A percentile compares a stretch with the other conserved stretches of the same genome.
These are phyloP conservation scores for Alternaria novae-zelandiae DNA, from an alignment of 2,329 filamentous ascomycete species.

Conservation along the genomic window DNA sequence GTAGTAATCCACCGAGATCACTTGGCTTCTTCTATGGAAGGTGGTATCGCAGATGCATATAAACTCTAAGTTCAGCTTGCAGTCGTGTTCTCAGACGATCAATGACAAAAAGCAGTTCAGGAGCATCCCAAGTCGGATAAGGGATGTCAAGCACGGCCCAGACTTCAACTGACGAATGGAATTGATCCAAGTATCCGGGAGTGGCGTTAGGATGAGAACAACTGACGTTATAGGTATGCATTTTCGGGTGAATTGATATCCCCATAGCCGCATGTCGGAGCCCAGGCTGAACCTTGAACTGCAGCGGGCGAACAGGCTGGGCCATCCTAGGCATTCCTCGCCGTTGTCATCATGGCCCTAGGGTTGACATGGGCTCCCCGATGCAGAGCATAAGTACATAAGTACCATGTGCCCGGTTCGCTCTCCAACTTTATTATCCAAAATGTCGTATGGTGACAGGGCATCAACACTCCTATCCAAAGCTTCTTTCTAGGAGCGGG, in stretches of 20 bases:
- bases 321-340: background rate
- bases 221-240: background rate
- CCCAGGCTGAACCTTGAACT: background rate
- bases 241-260: background rate
- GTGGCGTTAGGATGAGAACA: background rate
- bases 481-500: background rate
- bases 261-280: background rate
- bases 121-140: background rate
- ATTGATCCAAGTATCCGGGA: background rate
- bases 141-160: background rate
- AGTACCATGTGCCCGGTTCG: background rate
- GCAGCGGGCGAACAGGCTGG: background rate
- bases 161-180: background rate
- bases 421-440: background rate
- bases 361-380: background rate
- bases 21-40: background rate
- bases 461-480: background rate
- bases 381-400: background rate
- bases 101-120: background rate
- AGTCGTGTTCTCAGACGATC: background rate
- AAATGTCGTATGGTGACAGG: background rate
- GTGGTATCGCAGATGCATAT: background rate
- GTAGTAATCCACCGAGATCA: background rate
- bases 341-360: background rate
- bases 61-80: background rate